Conservation (phyloP, 1,284 basidiomycete genomes). For the Ceratobasidium sp. region DNA sequence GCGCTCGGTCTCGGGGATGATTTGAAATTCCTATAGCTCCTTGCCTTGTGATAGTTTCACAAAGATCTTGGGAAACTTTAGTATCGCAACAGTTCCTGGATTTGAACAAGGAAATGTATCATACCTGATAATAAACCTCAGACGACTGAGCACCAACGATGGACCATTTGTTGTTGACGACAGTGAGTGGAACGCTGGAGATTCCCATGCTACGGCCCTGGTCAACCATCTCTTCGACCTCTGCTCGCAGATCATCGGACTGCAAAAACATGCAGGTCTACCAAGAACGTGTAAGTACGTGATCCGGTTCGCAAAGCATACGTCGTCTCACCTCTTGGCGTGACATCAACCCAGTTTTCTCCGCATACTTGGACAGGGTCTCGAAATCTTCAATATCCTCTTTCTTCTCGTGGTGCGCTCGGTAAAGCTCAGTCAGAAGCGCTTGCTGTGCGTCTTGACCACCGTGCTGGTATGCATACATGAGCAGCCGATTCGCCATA, state of each 20-base stretch:
- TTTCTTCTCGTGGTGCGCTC: conserved; percentile 71
- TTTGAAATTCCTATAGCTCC: conserved; percentile 10
- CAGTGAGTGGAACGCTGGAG: conserved; percentile 80
- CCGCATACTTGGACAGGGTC: conserved; percentile 71
- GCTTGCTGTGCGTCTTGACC: conserved; percentile 71
- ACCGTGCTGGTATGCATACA: conserved; percentile 74
- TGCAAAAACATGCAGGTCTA: conserved; percentile 67
- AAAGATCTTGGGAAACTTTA: neutral
- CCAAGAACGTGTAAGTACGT: neutral
- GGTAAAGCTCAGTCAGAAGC: conserved; percentile 69
- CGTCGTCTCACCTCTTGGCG: conserved; percentile 64
- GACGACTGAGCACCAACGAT: conserved; percentile 76
- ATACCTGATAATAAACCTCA: conserved; percentile 76
- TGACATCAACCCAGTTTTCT: conserved; percentile 67
- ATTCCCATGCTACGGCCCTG: conserved; percentile 77
- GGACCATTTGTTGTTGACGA: conserved; percentile 83
- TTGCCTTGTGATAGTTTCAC: conserved; percentile 15
- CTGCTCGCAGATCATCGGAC: conserved; percentile 71
- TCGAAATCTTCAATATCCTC: conserved; percentile 70
- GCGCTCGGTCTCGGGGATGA: no score
- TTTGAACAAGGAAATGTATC: conserved; percentile 46
- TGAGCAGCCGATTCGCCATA: conserved; percentile 75
- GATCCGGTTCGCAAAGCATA: neutral
- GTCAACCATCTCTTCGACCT: conserved; percentile 73
- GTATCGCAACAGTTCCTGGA: neutral